These are phyloP conservation scores for Trichosporon sp. DNA, from an alignment of 1,284 basidiomycete genomes.

Conservation along the genomic window DNA sequence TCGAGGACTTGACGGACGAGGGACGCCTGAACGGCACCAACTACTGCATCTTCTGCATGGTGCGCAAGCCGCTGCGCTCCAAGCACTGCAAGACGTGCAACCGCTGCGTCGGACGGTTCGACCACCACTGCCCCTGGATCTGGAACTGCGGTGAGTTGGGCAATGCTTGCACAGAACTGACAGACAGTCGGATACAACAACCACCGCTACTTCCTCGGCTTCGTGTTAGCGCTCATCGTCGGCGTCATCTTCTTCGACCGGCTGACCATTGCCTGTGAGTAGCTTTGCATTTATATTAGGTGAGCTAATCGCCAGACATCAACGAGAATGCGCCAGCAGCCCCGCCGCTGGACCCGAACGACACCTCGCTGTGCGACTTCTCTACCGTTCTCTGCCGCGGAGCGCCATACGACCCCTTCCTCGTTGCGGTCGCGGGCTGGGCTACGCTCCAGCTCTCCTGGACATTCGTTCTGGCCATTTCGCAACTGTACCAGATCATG, in stretches of 20 bases:
- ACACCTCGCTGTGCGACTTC: slow-evolving; percentile 64
- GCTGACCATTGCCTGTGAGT: slow-evolving; percentile 76
- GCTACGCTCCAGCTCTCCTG: slow-evolving; percentile 87
- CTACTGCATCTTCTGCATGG: slow-evolving; percentile 93
- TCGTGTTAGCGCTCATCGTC: slow-evolving; percentile 78
- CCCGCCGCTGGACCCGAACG: slow-evolving; percentile 56
- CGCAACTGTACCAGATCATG: slow-evolving; percentile 88
- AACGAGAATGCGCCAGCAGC: slow-evolving; percentile 56
- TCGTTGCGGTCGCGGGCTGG: slow-evolving; percentile 79
- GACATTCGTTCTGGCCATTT: slow-evolving; percentile 82
- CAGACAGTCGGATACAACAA: slow-evolving; percentile 83
- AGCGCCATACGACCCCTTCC: slow-evolving; percentile 71
- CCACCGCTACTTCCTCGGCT: slow-evolving; percentile 90
- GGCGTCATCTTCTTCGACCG: slow-evolving; percentile 81
- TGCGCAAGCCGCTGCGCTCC: slow-evolving; percentile 85
- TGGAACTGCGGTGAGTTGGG: slow-evolving; percentile 85
- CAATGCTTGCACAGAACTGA: background rate
- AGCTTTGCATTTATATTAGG: background rate
- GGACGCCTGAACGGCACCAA: slow-evolving; percentile 90
- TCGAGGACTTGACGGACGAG: slow-evolving; percentile 84
- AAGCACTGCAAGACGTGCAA: slow-evolving; percentile 95
- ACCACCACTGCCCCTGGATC: slow-evolving; percentile 99
- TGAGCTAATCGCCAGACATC: slow-evolving; percentile 46
- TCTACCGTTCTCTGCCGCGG: slow-evolving; percentile 70
- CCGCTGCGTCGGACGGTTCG: slow-evolving; percentile 82